Conservation (phyloP, 177 flowering plant genomes). For the Tripterygium wilfordii region DNA sequence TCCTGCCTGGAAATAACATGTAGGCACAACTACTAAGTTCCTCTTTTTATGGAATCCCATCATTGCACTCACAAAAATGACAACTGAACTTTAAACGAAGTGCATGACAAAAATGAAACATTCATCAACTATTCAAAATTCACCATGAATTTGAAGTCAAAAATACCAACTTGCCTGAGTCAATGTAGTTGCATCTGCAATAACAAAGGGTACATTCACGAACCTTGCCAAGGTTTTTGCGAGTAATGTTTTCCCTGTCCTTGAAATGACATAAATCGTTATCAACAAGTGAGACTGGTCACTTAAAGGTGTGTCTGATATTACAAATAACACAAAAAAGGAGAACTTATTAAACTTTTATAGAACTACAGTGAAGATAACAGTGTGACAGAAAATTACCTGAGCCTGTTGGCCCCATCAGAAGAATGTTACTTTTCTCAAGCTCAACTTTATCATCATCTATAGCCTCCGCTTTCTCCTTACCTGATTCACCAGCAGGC, state of each 20-base stretch:
- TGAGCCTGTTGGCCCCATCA: conserved; percentile 99
- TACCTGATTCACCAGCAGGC: conserved; percentile 45
- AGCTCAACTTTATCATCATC: conserved; percentile 81
- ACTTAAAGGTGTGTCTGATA: neutral
- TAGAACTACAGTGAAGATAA: neutral
- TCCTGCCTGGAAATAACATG: conserved; percentile 76
- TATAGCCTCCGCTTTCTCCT: conserved; percentile 23
- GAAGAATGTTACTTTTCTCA: conserved; percentile 91
- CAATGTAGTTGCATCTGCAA: conserved; percentile 91
- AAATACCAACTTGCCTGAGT: conserved; percentile 67
- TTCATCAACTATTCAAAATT: no score
- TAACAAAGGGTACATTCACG: conserved; percentile 95
- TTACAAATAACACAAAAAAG: no score
- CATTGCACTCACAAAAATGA: no score
- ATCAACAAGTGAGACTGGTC: conserved; percentile 15
- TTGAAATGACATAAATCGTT: conserved; percentile 31
- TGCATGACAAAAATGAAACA: no score
- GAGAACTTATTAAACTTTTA: no score
- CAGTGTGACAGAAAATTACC: conserved; percentile 54
- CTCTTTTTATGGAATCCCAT: neutral
- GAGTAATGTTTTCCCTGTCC: conserved; percentile 98
- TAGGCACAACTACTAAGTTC: conserved; percentile 3
- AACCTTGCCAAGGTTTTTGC: conserved; percentile 93
- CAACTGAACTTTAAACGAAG: no score
- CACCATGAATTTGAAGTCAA: neutral